Evolutionary conservation across 1,139 yeast species (phyloP), one percentile per base, ranked within the genome.

Genomic region (Yamadazyma mexicana): DNA sequence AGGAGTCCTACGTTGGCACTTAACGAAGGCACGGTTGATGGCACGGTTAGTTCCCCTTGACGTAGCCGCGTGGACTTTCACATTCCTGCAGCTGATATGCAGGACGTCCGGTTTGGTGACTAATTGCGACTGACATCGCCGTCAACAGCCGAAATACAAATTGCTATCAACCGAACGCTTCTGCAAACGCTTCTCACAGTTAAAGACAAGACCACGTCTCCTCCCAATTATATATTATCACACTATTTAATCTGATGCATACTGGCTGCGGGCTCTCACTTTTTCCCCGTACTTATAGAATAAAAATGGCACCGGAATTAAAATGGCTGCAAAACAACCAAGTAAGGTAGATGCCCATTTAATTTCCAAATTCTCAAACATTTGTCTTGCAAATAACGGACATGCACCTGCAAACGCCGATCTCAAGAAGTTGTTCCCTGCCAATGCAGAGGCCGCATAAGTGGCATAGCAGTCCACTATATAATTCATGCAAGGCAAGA

Each of bases 391-490:
- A 53, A 64, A 63, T 42, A 73, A 66, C 15, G 79, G 73, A 55
- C 73, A 67, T 3, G 64, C 70, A 31, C 73, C 78, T 29, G 77
- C 79, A 54, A 73, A 72, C 12, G 68, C 58, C 2, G 86, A 78
- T 69, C 88, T 75, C 48, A 82, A 58, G 54, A 88, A 80, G 0
- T 95, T 81, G 58, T 87, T 87, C 8, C 84, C 96, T 4, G 96
- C 95, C 48, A 88, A 70, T 1, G 96, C 96, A 20, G 94, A 83
- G n/a, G 95, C 95, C 2, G 96, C 94, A 54, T 82, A 80, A 40
- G 79, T 58, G 46, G 85, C 68, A 57, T 87, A 88, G 20, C 85
- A 69, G 58, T 88, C 96, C 52, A 87, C 81, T 51, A 87, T 75
- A 59, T 87, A 87, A 57, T 82, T 85, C 55, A 87, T 66, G 42